Evolutionary conservation across 1,284 basidiomycete genomes (phyloP), one percentile per base, ranked within the genome.

Genomic region (Coniferiporia sulphurascens): DNA sequence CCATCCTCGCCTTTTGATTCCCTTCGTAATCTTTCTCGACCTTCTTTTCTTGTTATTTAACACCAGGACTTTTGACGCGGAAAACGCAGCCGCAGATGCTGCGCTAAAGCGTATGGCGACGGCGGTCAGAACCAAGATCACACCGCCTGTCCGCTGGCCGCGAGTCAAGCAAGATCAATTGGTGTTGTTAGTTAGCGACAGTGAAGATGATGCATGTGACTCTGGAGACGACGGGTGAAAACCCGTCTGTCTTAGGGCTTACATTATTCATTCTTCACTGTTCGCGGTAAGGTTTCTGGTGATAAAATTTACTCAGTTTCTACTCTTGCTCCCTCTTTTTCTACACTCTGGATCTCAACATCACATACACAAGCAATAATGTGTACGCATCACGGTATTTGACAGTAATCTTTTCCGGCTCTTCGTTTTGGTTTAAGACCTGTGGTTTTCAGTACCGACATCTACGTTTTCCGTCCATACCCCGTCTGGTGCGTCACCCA

Each of bases 131-230:
- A 34, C 45, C n/a, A 46, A n/a, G 7, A 15, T 15, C 44, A 41
- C 7, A 1, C 32, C 46, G 15, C 19, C 46, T 12, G 38, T 35
- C 12, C 43, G 17, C 4, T 58, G 57, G 57, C 57, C 57, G 32
- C 50, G 53, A 35, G 53, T 51, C 17, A 52, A 22, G 35, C 27
- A 10, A 34, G 57, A 58, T 38, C 50, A 58, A 22, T 22, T 48
- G 44, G 32, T 58, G 10, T 22, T 58, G 19, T 7, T 51, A 21
- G 34, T 58, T 2, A 58, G 57, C 45, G 57, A 58, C 34, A 52
- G 44, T 38, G 57, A 58, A 53, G 50, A 58, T 48, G 57, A 53
- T 15, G 45, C 13, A n/a, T 19, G 32, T 48, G 46, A 27, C n/a
- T 34, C 32, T 15, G 41, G 22, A 34, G 36, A 44, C 27, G 53